Conservation (phyloP, 306 rosid genomes). For the Fagus crenata region DNA sequence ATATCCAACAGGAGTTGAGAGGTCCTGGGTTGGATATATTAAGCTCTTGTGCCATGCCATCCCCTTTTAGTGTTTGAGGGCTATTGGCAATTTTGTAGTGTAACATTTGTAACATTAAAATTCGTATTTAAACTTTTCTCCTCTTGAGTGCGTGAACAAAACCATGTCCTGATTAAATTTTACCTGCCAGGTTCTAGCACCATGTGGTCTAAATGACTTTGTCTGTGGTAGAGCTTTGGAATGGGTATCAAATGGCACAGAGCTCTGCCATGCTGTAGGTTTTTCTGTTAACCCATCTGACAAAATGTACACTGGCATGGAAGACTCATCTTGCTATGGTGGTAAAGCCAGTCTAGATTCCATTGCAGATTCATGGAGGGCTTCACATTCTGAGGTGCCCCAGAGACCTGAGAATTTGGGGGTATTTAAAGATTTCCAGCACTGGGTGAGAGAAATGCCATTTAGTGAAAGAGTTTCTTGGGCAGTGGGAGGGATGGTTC, state of each 20-base stretch:
- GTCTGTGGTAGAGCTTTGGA: conserved; percentile 94
- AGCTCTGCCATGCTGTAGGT: conserved; percentile 87
- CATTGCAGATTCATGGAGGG: conserved; percentile 77
- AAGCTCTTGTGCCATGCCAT: not conserved
- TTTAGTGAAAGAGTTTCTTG: conserved; percentile 75
- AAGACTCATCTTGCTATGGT: conserved; percentile 71
- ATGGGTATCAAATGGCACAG: conserved; percentile 93
- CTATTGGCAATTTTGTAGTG: not conserved
- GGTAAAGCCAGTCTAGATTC: conserved; percentile 71
- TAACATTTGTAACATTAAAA: not conserved
- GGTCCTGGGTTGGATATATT: not conserved
- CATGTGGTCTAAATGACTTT: conserved; percentile 93
- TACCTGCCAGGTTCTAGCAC: conserved; percentile 74
- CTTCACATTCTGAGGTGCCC: conserved; percentile 42
- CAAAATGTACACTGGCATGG: conserved; percentile 29
- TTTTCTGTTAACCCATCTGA: conserved; percentile 55
- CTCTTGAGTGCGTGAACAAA: conserved; percentile 16
- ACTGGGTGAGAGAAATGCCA: conserved; percentile 59
- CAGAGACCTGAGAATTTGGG: conserved; percentile 37
- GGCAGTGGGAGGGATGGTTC: conserved; percentile 96
- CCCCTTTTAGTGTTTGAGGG: not conserved
- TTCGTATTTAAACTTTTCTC: not conserved
- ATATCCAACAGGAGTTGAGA: not conserved
- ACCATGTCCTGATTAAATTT: conserved; percentile 34
- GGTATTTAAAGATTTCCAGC: conserved; percentile 55